Base-by-base conservation (phyloP, 805 yeast species). In the Nadsonia fulvescens region DNA sequence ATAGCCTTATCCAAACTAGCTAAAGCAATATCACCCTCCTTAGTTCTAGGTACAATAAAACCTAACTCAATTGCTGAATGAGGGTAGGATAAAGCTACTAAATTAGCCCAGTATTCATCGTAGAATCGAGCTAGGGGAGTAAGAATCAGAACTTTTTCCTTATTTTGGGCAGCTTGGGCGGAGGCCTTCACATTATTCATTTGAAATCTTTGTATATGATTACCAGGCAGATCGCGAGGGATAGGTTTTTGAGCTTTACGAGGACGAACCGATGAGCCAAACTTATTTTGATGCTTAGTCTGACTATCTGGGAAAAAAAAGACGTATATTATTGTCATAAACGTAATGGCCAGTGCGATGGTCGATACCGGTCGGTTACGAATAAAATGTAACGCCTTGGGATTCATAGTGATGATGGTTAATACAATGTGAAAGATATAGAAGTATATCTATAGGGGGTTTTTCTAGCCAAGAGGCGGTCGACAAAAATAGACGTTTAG, bases 91-190 rank as follows among this genome's bases (percentile, higher is more conserved):
- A 89, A 54, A 37, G 60, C 60, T 33, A 75, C 49, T 33, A 89
- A 52, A 48, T 89, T 89, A 19, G 65, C 66, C 96, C 96, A 89
- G 55, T 82, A 89, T 37, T 67, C 74, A 16, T 70, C 68, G 46
- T 77, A 70, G 46, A 89, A 89, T 37, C 70, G 66, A 22, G 92
- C 74, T 67, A 89, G 70, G 18, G 98, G 98, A 2, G 95, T 71
- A 44, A 89, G 61, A 31, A 89, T 68, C 45, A 89, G 59, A 12
- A 89, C 78, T 35, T 76, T 73, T 46, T 89, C 95, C 40, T 65
- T 66, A 49, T 79, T 75, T 32, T 61, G 62, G 26, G 69, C 68
- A 12, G 93, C 76, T 49, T 67, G 62, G 15, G 76, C 60, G 3
- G 83, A 66, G 3, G 86, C 63, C 14, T 69, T 69, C 37, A 86